phyloP scores from a whole-genome alignment of 2,329 filamentous ascomycete species.

The Monilinia aucupariae region DNA sequence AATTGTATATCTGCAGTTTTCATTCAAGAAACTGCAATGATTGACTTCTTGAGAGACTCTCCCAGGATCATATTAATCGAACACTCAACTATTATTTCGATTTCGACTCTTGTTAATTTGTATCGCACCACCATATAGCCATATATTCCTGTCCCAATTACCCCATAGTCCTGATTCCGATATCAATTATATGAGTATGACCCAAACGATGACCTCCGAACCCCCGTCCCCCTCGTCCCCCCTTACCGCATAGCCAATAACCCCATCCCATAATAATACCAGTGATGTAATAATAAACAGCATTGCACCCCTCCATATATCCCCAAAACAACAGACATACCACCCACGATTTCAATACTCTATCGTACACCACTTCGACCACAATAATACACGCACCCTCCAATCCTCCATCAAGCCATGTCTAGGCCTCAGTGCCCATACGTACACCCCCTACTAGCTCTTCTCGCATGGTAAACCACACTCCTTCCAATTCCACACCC shows the following conservation, averaged over 20 bases:
- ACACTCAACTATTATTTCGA: neutral
- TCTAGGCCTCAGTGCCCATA: neutral
- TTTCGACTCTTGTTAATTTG: neutral
- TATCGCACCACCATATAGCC: neutral
- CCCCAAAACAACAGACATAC: neutral
- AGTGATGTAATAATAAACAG: neutral
- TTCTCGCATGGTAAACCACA: constrained; percentile 29
- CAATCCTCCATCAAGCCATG: neutral
- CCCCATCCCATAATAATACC: neutral
- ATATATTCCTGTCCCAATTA: neutral
- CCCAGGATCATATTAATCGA: neutral
- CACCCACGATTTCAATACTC: neutral
- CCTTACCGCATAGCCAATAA: neutral
- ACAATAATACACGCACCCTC: neutral
- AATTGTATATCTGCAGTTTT: neutral
- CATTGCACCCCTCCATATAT: neutral
- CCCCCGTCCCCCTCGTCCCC: no score
- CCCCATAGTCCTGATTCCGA: neutral
- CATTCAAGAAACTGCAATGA: neutral
- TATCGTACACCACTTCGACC: constrained; percentile 11
- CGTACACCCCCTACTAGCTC: constrained; percentile 25
- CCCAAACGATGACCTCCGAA: no score
- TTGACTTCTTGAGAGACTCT: neutral
- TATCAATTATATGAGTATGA: neutral
- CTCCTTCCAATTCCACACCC: constrained; percentile 26